These are phyloP conservation scores for Aspergillus viridinutans DNA, from an alignment of 2,329 filamentous ascomycete genomes.

Conservation along the genomic window DNA sequence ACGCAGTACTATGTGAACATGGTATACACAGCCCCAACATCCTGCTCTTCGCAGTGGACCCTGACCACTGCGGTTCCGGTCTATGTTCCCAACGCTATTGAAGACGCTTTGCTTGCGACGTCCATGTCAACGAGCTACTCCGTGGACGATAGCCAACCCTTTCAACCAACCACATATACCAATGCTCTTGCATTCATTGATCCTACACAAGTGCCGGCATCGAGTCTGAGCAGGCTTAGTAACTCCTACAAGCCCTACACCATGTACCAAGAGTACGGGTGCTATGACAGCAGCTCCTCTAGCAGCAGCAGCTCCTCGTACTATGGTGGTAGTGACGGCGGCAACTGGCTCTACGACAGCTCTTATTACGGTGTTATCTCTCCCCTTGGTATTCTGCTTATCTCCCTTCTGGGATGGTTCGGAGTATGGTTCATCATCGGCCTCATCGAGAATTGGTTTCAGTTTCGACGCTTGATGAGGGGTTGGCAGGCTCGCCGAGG, in stretches of 20 bases:
- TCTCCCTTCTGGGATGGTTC: constrained; percentile 24
- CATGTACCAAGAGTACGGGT: constrained; percentile 13
- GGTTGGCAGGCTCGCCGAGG: constrained; percentile 33
- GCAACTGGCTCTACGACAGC: constrained; percentile 20
- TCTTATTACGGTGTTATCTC: constrained; percentile 20
- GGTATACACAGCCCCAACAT: constrained; percentile 24
- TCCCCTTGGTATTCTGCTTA: constrained; percentile 21
- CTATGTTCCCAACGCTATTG: constrained; percentile 13
- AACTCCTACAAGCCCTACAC: constrained; percentile 10
- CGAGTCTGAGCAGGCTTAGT: constrained; percentile 19
- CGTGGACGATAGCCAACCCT: constrained; percentile 18
- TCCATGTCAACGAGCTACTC: constrained; percentile 18
- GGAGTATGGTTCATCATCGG: constrained; percentile 24
- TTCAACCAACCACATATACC: constrained; percentile 24
- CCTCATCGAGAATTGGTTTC: constrained; percentile 27
- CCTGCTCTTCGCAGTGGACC: constrained; percentile 26
- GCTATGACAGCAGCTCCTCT: constrained; percentile 7
- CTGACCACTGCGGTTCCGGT: constrained; percentile 19
- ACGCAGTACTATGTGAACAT: constrained; percentile 26
- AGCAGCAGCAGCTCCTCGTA: background rate
- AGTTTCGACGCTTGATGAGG: constrained; percentile 30
- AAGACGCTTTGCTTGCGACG: constrained; percentile 17
- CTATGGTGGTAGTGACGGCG: constrained; percentile 8
- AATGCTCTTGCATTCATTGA: constrained; percentile 23
- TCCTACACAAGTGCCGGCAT: constrained; percentile 25